phyloP scores from a whole-genome alignment of 225 moss, liverwort and hornwort species.

The Antitrichia curtipendula region DNA sequence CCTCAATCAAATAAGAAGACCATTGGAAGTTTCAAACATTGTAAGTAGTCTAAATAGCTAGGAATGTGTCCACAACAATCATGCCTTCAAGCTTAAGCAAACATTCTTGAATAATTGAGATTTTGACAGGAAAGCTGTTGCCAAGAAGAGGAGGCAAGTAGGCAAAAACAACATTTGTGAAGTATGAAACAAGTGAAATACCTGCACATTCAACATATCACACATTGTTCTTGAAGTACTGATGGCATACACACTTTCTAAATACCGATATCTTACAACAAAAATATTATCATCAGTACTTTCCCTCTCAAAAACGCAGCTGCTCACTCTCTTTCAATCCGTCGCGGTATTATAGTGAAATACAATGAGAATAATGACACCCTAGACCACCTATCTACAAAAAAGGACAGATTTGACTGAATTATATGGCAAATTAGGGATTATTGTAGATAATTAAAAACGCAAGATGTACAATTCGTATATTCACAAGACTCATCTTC shows the following conservation, averaged over 20 bases:
- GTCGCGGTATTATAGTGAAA: not conserved
- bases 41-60: too few relatives aligned
- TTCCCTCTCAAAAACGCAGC: not conserved
- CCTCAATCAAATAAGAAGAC: too few relatives aligned
- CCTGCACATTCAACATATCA: not conserved
- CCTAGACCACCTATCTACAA: not conserved
- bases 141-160: not conserved
- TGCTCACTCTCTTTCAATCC: not conserved
- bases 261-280: not conserved
- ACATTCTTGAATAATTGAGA: not conserved
- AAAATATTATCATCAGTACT: not conserved
- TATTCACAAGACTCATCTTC: conserved; percentile 44
- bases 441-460: conserved; percentile 17
- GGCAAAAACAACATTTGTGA: not conserved
- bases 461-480: conserved; percentile 42
- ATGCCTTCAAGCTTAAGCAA: not conserved
- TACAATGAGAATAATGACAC: not conserved
- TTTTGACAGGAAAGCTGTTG: not conserved
- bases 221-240: not conserved
- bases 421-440: conserved; percentile 4
- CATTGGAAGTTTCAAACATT: too few relatives aligned
- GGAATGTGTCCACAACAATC: not conserved
- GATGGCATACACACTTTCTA: not conserved
- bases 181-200: not conserved
- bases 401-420: not conserved